phyloP scores from a whole-genome alignment of 2,329 filamentous ascomycete species.

The Epichloe typhina region DNA sequence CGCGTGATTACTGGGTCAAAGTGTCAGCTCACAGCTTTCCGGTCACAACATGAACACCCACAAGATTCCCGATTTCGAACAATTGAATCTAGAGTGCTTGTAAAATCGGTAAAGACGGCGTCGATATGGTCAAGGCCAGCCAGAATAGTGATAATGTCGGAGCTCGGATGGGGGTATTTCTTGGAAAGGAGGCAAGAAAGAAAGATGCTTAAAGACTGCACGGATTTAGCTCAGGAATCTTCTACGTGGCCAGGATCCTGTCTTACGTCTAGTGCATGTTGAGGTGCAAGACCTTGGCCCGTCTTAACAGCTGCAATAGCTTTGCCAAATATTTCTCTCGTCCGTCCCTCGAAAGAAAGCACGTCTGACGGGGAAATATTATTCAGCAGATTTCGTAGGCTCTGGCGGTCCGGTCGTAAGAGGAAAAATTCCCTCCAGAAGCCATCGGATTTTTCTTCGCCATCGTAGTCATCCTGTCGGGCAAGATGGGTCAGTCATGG shows the following conservation, averaged over 20 bases:
- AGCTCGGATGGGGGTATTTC: slow-evolving; percentile 88
- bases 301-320: slow-evolving; percentile 58
- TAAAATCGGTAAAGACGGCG: slow-evolving; percentile 75
- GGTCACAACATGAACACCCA: slow-evolving; percentile 30
- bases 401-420: slow-evolving; percentile 60
- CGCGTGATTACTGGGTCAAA: slow-evolving; percentile 52
- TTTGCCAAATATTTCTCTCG: slow-evolving; percentile 63
- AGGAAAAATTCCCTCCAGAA: slow-evolving; percentile 98
- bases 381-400: slow-evolving; percentile 56
- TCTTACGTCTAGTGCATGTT: slow-evolving; percentile 76
- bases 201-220: slow-evolving; percentile 78
- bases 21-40: background rate
- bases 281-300: slow-evolving; percentile 46
- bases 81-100: slow-evolving; percentile 65
- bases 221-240: slow-evolving; percentile 10
- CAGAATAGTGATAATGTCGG: slow-evolving; percentile 82
- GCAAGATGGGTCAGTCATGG: slow-evolving; percentile 16
- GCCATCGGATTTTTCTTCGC: slow-evolving; percentile 63
- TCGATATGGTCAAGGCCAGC: slow-evolving; percentile 85
- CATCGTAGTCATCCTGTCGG: slow-evolving; percentile 43
- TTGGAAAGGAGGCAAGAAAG: slow-evolving; percentile 72
- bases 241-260: background rate
- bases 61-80: slow-evolving; percentile 63
- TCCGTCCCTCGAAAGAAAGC: slow-evolving; percentile 63
- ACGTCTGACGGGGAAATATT: slow-evolving; percentile 62